A percentile compares a stretch with the other conserved stretches of the same genome.
These are phyloP conservation scores for Hansenula sp. DNA, from an alignment of 1,139 yeast species.

Conservation along the genomic window DNA sequence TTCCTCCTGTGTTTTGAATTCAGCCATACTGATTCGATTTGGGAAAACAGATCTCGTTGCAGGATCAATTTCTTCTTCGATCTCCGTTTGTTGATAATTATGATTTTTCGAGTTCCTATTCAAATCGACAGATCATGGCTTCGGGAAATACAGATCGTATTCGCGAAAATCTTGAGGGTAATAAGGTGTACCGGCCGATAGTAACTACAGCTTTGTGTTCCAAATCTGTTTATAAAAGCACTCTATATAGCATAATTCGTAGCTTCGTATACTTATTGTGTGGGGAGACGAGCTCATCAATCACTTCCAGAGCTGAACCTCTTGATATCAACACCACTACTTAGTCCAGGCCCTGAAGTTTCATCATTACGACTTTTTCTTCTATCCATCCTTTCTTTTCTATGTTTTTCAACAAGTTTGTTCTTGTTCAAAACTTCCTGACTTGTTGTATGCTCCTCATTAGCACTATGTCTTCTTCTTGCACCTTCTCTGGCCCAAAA, in stretches of 20 bases:
- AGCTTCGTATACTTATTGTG: not conserved
- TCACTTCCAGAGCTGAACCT: not conserved
- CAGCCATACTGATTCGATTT: not conserved
- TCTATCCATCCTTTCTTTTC: constrained; percentile 35
- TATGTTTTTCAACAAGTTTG: constrained; percentile 31
- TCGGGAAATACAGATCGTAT: too few relatives aligned
- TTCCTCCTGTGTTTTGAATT: constrained; percentile 5
- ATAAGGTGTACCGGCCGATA: too few relatives aligned
- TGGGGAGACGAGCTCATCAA: too few relatives aligned
- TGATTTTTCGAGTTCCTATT: too few relatives aligned
- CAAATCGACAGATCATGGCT: not conserved
- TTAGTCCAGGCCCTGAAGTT: not conserved
- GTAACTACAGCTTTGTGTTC: too few relatives aligned
- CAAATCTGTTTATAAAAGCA: too few relatives aligned
- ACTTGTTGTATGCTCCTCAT: constrained; percentile 6
- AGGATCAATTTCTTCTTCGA: too few relatives aligned
- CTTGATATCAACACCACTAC: constrained; percentile 1
- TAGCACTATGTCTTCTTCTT: constrained; percentile 42
- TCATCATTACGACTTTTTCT: constrained; percentile 21
- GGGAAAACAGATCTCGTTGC: too few relatives aligned
- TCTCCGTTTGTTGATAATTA: not conserved
- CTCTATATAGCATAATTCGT: not conserved
- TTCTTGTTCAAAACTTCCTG: constrained; percentile 17
- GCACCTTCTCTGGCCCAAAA: constrained; percentile 88
- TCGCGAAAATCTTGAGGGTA: not conserved